Evolutionary conservation across 441 rosid species (phyloP).

Genomic region (Erodium trifolium): DNA sequence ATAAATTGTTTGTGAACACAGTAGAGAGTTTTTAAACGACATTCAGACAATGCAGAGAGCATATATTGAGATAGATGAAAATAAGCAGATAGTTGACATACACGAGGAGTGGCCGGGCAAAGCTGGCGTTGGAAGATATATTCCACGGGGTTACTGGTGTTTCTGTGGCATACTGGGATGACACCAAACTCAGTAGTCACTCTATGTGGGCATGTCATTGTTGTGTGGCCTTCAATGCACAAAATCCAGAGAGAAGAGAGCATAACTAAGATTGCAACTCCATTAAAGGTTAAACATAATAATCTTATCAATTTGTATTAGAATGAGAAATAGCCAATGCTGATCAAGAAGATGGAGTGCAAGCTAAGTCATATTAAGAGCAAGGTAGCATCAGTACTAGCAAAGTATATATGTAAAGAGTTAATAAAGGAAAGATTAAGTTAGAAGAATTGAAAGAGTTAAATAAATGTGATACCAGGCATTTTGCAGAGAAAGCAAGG

Average conservation of each 20-base stretch:
- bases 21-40: background rate
- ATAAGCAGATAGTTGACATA: slow-evolving; percentile 17
- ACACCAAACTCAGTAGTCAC: slow-evolving; percentile 58
- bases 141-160: slow-evolving; percentile 44
- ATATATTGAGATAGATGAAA: background rate
- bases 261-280: slow-evolving; percentile 8
- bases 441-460: background rate
- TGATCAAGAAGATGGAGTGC: background rate
- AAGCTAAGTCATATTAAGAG: background rate
- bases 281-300: background rate
- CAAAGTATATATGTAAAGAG: too few species aligned
- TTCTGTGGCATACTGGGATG: slow-evolving; percentile 47
- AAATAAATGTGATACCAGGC: slow-evolving; percentile 46
- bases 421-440: background rate
- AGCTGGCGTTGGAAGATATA: slow-evolving; percentile 75
- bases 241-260: slow-evolving; percentile 11
- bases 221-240: slow-evolving; percentile 62
- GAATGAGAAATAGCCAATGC: too few species aligned
- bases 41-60: background rate
- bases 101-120: slow-evolving; percentile 40
- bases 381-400: background rate
- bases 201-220: slow-evolving; percentile 73
- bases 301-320: background rate
- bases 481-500: slow-evolving; percentile 92
- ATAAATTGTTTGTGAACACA: background rate